Percentiles rank a stretch among this genome's conserved stretches.
Conservation (phyloP, 2,329 filamentous ascomycete genomes). For the Basipetospora chlamydospora region DNA sequence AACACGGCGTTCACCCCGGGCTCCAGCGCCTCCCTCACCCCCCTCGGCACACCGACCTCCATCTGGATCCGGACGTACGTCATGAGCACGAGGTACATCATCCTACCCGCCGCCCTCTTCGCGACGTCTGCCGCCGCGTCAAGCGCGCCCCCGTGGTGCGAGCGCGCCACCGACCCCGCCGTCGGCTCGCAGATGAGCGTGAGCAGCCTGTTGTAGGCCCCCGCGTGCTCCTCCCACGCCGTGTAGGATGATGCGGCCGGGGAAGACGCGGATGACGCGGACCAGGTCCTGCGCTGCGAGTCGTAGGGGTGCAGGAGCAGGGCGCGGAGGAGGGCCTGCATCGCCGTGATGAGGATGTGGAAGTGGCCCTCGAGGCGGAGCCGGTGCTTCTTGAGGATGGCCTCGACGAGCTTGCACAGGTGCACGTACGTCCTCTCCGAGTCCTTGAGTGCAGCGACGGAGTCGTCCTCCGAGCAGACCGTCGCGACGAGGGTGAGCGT, state of each 20-base stretch:
- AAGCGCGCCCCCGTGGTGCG: constrained; percentile 24
- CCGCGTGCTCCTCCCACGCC: constrained; percentile 26
- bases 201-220: constrained; percentile 37
- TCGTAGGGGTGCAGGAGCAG: constrained; percentile 28
- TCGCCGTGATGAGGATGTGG: constrained; percentile 37
- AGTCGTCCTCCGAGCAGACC: constrained; percentile 21
- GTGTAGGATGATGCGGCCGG: constrained; percentile 17
- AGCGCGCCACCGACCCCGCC: constrained; percentile 36
- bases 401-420: constrained; percentile 39
- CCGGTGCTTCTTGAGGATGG: constrained; percentile 44
- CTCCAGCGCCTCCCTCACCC: constrained; percentile 39
- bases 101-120: constrained; percentile 44
- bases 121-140: constrained; percentile 47
- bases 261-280: constrained; percentile 10
- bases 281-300: constrained; percentile 13
- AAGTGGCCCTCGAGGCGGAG: constrained; percentile 48
- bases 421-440: constrained; percentile 25
- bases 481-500: constrained; percentile 26
- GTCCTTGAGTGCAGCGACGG: constrained; percentile 13
- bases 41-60: constrained; percentile 33
- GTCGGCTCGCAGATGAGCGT: constrained; percentile 46
- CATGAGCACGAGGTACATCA: constrained; percentile 47
- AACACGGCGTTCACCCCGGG: constrained; percentile 44
- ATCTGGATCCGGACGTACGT: constrained; percentile 47
- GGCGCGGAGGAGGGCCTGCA: constrained; percentile 40